These are phyloP conservation scores for Venturia effusa DNA, from an alignment of 2,329 filamentous ascomycete genomes.

Conservation along the genomic window DNA sequence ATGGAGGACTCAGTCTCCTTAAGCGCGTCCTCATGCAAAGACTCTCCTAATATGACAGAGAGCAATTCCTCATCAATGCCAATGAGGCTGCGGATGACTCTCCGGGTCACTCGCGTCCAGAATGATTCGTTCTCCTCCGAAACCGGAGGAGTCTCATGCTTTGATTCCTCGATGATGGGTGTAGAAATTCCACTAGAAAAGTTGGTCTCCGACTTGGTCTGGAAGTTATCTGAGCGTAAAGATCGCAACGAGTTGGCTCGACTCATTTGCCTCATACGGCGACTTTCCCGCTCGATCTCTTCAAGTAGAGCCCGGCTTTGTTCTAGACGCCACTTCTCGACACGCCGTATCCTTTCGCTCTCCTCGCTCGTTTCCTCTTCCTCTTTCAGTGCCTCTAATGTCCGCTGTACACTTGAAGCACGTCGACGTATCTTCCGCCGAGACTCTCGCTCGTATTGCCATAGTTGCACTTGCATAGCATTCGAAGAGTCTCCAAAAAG, in stretches of 20 bases:
- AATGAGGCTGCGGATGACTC: conserved; percentile 79
- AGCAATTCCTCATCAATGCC: conserved; percentile 81
- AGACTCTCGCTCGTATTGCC: conserved; percentile 76
- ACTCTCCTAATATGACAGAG: conserved; percentile 78
- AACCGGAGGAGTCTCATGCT: neutral
- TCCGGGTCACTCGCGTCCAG: conserved; percentile 71
- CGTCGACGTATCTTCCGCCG: conserved; percentile 34
- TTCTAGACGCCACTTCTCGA: conserved; percentile 86
- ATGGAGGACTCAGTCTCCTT: neutral
- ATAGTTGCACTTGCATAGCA: conserved; percentile 69
- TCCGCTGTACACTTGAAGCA: conserved; percentile 46
- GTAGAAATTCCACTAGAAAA: conserved; percentile 4
- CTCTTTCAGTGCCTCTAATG: conserved; percentile 45
- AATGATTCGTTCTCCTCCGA: conserved; percentile 45
- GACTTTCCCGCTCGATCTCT: conserved; percentile 80
- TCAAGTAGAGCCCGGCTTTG: conserved; percentile 78
- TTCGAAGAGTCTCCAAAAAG: conserved; percentile 48
- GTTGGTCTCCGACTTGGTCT: conserved; percentile 10
- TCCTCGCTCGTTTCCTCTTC: conserved; percentile 43
- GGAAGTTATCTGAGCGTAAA: neutral
- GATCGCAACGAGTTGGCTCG: conserved; percentile 33
- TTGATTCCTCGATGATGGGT: neutral
- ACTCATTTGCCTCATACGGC: conserved; percentile 48
- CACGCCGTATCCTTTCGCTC: conserved; percentile 66
- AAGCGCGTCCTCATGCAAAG: conserved; percentile 42